Base-by-base conservation (phyloP, 2,329 filamentous ascomycete species). In the Periconia sp. region DNA sequence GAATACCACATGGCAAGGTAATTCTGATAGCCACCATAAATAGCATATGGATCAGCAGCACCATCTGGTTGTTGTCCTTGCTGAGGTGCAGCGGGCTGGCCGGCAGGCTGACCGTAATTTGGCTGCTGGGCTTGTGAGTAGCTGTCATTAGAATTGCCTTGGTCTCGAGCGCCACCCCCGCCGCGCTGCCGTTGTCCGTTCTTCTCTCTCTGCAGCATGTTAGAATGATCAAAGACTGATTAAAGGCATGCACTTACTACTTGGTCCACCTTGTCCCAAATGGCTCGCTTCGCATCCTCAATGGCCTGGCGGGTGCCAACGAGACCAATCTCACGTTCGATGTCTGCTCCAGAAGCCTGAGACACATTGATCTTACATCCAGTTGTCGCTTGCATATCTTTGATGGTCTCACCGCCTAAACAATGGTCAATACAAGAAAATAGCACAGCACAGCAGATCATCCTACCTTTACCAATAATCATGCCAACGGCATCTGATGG, bases 351-450 rank as follows among this genome's bases (percentile, higher is more conserved):
- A 24, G 85, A 86, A 6, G 89, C 86, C 60, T 89, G 88, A 22
- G 89, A 88, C 18, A 96, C 91, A 61, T 96, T 96, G 77, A 96
- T 95, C 75, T 95, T 95, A 80, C 92, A 96, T 32, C 89, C 88
- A 4, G 89, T 94, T 22, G 77, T 81, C 63, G 85, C 87, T 70
- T 96, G 91, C 86, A 96, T 95, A 57, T 95, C 89, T 54, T 92
- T 90, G 66, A 96, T 96, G 0, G 91, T 95, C 73, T 96, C 91
- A 53, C 91, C 91, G 43, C 89, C 80, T 78, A 38, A 6, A 40
- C 24, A 17, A 21, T 22, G 30, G 46, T 59, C 54, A 68, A 50
- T 56, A 38, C 15, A 21, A 21, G 3, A 45, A 2, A 4, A 19
- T 7, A 18, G 22, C 2, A 8, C 2, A 18, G 17, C 21, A 40